Evolutionary conservation across 139 green algal species (phyloP).

Genomic region (Yamagishiella unicocca): DNA sequence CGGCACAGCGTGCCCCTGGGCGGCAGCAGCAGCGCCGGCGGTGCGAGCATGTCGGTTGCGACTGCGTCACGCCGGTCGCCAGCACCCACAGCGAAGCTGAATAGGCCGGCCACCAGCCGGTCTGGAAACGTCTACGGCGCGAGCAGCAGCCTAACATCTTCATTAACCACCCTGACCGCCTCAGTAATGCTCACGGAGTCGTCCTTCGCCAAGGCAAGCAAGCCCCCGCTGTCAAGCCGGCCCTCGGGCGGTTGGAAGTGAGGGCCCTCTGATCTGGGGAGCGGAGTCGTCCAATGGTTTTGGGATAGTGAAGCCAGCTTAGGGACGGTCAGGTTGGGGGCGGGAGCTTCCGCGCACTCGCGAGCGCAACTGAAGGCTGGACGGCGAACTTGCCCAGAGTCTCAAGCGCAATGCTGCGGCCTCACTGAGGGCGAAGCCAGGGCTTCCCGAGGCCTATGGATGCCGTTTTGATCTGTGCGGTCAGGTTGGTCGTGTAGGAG

Average conservation of each 20-base stretch:
- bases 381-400: too few species aligned
- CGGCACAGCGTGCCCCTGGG: not conserved
- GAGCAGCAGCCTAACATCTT: not conserved
- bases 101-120: conserved; percentile 2
- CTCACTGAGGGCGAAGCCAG: too few species aligned
- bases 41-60: not conserved
- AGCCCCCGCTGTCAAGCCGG: conserved; percentile 28
- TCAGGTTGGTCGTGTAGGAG: too few species aligned
- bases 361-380: too few species aligned
- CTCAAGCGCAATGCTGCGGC: too few species aligned
- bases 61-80: not conserved
- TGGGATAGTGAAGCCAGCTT: not conserved
- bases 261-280: too few species aligned
- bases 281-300: too few species aligned
- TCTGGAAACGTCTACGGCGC: conserved; percentile 13
- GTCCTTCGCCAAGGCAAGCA: not conserved
- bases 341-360: too few species aligned
- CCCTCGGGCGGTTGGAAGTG: not conserved
- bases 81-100: too few species aligned
- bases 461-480: too few species aligned
- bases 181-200: conserved; percentile 13
- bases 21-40: not conserved
- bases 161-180: not conserved
- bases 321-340: too few species aligned
- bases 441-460: too few species aligned